Evolutionary conservation across 176 grass and related monocot genomes (phyloP).

Genomic region (Phoenix dactylifera): DNA sequence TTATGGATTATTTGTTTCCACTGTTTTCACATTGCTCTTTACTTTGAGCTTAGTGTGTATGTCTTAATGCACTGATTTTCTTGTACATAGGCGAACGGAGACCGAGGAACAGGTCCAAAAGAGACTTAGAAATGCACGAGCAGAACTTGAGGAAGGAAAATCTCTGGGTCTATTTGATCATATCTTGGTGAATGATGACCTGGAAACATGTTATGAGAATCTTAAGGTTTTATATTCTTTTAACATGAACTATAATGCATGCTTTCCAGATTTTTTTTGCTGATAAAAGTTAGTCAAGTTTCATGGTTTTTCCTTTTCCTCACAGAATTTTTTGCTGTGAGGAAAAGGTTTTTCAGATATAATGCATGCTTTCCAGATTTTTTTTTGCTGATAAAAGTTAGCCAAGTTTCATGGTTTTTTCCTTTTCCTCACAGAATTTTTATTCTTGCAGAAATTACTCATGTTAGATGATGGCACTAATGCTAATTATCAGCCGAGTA

Average conservation of each 20-base stretch:
- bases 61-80: slow-evolving; percentile 6
- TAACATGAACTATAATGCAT: not conserved
- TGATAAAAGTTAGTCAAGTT: no score
- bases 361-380: no score
- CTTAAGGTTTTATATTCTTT: slow-evolving; percentile 48
- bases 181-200: slow-evolving; percentile 76
- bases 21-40: no score
- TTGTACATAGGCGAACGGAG: slow-evolving; percentile 34
- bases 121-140: slow-evolving; percentile 65
- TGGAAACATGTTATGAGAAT: slow-evolving; percentile 84
- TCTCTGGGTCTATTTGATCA: slow-evolving; percentile 65
- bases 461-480: slow-evolving; percentile 35
- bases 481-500: slow-evolving; percentile 39
- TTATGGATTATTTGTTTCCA: not conserved
- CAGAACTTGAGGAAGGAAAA: slow-evolving; percentile 74
- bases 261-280: not conserved
- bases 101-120: slow-evolving; percentile 83
- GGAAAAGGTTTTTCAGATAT: no score
- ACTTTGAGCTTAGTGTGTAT: not conserved
- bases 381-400: no score
- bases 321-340: no score
- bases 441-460: slow-evolving; percentile 55
- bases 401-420: no score
- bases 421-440: slow-evolving; percentile 2
- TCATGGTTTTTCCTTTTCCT: no score